Percentiles rank a stretch among this genome's conserved stretches.
These are phyloP conservation scores for Ascochyta koolunga DNA, from an alignment of 2,329 filamentous ascomycete species.

Conservation along the genomic window DNA sequence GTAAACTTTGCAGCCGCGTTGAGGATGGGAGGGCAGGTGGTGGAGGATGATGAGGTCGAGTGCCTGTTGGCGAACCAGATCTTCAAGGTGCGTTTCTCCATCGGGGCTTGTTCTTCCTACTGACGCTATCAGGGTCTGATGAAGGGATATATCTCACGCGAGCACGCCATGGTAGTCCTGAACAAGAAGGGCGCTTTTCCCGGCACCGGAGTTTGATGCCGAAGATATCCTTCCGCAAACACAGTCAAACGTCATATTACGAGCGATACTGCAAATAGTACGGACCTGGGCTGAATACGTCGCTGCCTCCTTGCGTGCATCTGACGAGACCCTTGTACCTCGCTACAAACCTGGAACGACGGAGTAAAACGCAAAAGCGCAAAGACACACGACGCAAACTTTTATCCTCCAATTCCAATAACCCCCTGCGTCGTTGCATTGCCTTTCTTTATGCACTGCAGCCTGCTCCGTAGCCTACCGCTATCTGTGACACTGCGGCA, in stretches of 20 bases:
- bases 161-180: constrained; percentile 86
- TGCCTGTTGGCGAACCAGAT: constrained; percentile 96
- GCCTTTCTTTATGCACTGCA: constrained; percentile 9
- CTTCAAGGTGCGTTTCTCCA: constrained; percentile 75
- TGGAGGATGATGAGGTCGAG: constrained; percentile 93
- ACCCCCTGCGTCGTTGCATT: constrained; percentile 5
- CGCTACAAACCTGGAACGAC: neutral
- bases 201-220: constrained; percentile 72
- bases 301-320: neutral
- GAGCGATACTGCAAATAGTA: neutral
- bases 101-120: neutral
- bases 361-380: neutral
- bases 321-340: neutral
- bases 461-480: neutral
- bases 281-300: neutral
- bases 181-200: constrained; percentile 95
- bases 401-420: constrained; percentile 11
- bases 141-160: constrained; percentile 97
- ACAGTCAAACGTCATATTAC: neutral
- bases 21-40: constrained; percentile 68
- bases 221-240: neutral
- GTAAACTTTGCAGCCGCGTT: constrained; percentile 86
- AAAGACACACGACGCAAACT: constrained; percentile 6
- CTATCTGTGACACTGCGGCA: constrained; percentile 8
- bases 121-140: constrained; percentile 72